Evolutionary conservation across 805 yeast genomes (phyloP).

Genomic region (Candida bentonensis): DNA sequence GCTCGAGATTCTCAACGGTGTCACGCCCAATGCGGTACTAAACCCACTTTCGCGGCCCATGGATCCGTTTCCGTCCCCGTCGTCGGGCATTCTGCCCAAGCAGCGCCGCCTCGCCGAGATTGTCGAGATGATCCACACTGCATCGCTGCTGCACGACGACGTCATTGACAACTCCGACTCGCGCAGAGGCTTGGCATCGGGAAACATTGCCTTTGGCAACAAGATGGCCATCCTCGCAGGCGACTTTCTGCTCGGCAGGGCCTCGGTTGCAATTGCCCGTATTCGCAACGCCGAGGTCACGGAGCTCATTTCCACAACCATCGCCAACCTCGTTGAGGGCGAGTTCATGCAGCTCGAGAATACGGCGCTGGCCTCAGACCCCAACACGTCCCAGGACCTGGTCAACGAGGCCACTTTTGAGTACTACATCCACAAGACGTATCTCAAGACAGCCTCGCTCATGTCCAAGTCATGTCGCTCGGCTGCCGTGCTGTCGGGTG

Average conservation of each 20-base stretch:
- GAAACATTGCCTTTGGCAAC: constrained; percentile 87
- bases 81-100: constrained; percentile 78
- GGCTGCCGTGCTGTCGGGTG: constrained; percentile 85
- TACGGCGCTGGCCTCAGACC: constrained; percentile 39
- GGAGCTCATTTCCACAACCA: constrained; percentile 86
- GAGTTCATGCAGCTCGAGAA: constrained; percentile 98
- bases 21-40: constrained; percentile 64
- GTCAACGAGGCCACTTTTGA: constrained; percentile 65
- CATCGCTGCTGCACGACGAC: constrained; percentile 89
- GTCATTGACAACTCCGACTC: constrained; percentile 82
- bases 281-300: constrained; percentile 94
- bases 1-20: constrained; percentile 70
- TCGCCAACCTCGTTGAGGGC: constrained; percentile 95
- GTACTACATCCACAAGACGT: constrained; percentile 88
- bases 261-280: constrained; percentile 89
- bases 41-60: constrained; percentile 78
- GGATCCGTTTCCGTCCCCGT: constrained; percentile 48
- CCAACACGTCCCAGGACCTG: constrained; percentile 31
- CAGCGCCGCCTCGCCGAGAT: constrained; percentile 94
- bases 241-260: constrained; percentile 87
- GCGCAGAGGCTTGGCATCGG: constrained; percentile 81
- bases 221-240: constrained; percentile 98
- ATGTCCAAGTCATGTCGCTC: constrained; percentile 91
- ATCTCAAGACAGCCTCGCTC: constrained; percentile 84
- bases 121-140: constrained; percentile 97